Evolutionary conservation across 768 basidiomycete genomes (phyloP).

Genomic region (Lepiota venenata): DNA sequence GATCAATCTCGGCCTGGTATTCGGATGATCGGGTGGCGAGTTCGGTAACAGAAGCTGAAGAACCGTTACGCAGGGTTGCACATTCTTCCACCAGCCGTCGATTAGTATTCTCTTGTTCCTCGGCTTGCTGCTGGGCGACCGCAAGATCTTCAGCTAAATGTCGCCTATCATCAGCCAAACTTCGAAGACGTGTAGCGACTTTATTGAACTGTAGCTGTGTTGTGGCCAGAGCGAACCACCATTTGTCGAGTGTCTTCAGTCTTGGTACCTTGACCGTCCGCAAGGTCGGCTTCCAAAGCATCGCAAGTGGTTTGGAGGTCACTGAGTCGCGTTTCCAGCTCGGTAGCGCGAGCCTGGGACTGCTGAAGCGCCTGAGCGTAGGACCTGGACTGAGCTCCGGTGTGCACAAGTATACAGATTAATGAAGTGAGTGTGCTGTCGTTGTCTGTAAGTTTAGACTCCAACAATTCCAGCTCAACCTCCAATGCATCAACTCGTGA

Average conservation of each 20-base stretch:
- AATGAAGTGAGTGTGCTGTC: constrained; percentile 33
- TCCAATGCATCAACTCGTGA: constrained; percentile 57
- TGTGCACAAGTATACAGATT: constrained; percentile 35
- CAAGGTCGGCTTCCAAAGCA: constrained; percentile 2
- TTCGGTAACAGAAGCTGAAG: constrained; percentile 13
- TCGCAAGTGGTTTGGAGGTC: not conserved
- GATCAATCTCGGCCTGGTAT: constrained; percentile 17
- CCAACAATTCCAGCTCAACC: constrained; percentile 48
- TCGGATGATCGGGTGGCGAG: constrained; percentile 16
- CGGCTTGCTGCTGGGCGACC: not conserved
- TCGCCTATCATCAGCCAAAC: not conserved
- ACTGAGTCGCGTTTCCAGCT: not conserved
- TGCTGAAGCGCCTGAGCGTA: not conserved
- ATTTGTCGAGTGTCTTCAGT: not conserved
- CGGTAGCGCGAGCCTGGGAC: not conserved
- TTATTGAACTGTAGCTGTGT: constrained; percentile 12
- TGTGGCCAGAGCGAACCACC: not conserved
- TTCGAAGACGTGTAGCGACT: not conserved
- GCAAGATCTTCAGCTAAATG: constrained; percentile 1
- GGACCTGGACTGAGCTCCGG: constrained; percentile 21
- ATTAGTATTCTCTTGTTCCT: not conserved
- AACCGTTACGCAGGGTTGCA: constrained; percentile 11
- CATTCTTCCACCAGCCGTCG: not conserved
- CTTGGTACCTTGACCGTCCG: not conserved
- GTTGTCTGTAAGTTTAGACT: constrained; percentile 23